Base-by-base conservation (phyloP, 2,329 filamentous ascomycete species). In the Penicillium sp. region DNA sequence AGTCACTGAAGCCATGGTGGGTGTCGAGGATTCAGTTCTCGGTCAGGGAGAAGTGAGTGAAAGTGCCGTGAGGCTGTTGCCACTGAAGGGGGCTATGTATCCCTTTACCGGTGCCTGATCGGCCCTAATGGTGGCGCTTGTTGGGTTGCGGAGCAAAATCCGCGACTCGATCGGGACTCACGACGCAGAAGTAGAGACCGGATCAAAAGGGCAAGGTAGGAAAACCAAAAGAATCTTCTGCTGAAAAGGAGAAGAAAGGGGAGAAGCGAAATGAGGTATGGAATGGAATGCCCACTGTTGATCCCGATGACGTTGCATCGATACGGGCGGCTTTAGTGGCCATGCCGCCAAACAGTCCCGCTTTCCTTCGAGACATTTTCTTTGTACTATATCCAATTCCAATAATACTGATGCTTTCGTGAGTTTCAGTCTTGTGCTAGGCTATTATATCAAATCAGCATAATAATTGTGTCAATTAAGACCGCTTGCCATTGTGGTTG, bases 1-100 rank as follows among this genome's bases (percentile, higher is more conserved):
- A 60, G 91, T 85, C 31, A 97, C 93, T 38, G 93, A 96, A 65
- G 93, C 92, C 93, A 97, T 97, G 62, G 48, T 71, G 57, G 49
- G n/a, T 46, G 8, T 40, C 8, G n/a, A 40, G 34, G 46, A 13
- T 47, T 47, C 29, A 22, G 34, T 46, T 22, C 32, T 36, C 36
- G n/a, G 50, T 47, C 44, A 21, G 22, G n/a, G 38, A 24, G 13
- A 27, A 22, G 24, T 42, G 21, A 36, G 16, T 39, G 29, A 27
- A 42, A 24, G 24, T 34, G 43, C 51, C 40, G 52, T 50, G 16
- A 18, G 16, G 29, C 16, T 46, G 49, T 50, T 51, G 42, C 44
- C 49, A 32, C 40, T 22, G 43, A 36, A 36, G 45, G 22, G 36
- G 45, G 14, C 34, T 45, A 54, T 50, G 49, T 64, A 62, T 64